Base-by-base conservation (phyloP, 805 yeast genomes). In the Schwanniomyces sp. region DNA sequence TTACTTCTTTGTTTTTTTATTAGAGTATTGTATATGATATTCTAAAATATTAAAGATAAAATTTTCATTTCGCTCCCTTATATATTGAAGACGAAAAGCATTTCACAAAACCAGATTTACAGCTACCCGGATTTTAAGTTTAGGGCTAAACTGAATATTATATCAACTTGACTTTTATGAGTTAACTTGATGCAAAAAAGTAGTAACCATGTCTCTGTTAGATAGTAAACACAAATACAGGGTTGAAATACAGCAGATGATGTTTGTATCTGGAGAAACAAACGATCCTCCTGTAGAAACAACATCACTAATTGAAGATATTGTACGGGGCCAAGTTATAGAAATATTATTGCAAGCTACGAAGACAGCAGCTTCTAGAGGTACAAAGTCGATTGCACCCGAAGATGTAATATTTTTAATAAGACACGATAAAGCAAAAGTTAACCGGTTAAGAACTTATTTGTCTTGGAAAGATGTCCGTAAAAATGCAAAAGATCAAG, bases 391-490 rank as follows among this genome's bases (percentile, higher is more conserved):
- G 3, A 86, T 94, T 8, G 76, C 91, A 0, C 89, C 96, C 0
- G 99, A 94, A 64, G 99, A 94, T 64, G 87, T 94, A 34, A 92
- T 94, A 37, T 94, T 91, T 56, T 69, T 92, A 42, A 92, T 94
- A 48, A 78, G 99, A 40, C 96, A 91, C 61, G 98, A 94, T 59
- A 85, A 81, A 55, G 97, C 97, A 25, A 94, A 94, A 61, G 98
- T 94, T 5, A 89, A 90, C 57, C 75, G 99, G 49, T 72, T 94
- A 34, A 76, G 96, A 54, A 92, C 97, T 0, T 94, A 94, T 59
- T 69, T 94, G 21, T 86, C 96, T 1, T 94, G 99, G 99, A 94
- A 94, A 58, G 99, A 94, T 64, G 91, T 94, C 38, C 84, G 99
- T 44, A 94, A 94, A 54, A 80, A 80, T 62, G 83, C 85, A 34